Conservation (phyloP, 177 flowering plant species). For the Vitis hybrid region DNA sequence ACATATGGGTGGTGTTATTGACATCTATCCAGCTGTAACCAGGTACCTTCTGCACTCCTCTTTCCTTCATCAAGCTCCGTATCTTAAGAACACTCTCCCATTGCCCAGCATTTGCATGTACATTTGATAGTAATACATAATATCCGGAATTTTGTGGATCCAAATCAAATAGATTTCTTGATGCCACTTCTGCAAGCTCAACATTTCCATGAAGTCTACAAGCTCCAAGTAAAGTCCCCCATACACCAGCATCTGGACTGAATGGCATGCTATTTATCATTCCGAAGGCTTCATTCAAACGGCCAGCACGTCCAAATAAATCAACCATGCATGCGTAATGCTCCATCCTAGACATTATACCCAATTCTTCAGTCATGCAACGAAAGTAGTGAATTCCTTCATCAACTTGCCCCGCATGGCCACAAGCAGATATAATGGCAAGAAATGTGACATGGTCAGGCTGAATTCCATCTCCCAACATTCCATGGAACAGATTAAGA, state of each 20-base stretch:
- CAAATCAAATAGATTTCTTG: constrained; percentile 52
- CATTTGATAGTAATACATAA: constrained; percentile 62
- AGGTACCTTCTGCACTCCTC: constrained; percentile 70
- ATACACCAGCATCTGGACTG: constrained; percentile 69
- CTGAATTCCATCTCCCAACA: constrained; percentile 46
- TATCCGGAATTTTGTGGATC: constrained; percentile 84
- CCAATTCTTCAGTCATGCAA: constrained; percentile 51
- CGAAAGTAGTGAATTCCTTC: constrained; percentile 52
- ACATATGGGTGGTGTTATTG: constrained; percentile 49
- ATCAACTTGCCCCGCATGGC: constrained; percentile 68
- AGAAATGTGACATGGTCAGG: constrained; percentile 86
- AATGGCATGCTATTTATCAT: constrained; percentile 68
- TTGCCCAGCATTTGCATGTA: constrained; percentile 65
- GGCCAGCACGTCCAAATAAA: constrained; percentile 71
- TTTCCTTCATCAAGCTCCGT: constrained; percentile 66
- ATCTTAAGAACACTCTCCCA: constrained; percentile 55
- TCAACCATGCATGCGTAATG: constrained; percentile 89
- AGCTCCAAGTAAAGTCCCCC: constrained; percentile 89
- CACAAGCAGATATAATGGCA: constrained; percentile 69
- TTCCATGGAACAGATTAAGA: constrained; percentile 44
- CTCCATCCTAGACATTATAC: constrained; percentile 63
- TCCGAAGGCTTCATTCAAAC: constrained; percentile 48
- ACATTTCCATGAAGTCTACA: constrained; percentile 64
- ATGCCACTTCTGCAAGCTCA: constrained; percentile 69
- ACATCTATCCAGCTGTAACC: constrained; percentile 86